A percentile compares a stretch with the other conserved stretches of the same genome.
phyloP scores from a whole-genome alignment of 306 rosid genomes.

The Arachis hypogaea region DNA sequence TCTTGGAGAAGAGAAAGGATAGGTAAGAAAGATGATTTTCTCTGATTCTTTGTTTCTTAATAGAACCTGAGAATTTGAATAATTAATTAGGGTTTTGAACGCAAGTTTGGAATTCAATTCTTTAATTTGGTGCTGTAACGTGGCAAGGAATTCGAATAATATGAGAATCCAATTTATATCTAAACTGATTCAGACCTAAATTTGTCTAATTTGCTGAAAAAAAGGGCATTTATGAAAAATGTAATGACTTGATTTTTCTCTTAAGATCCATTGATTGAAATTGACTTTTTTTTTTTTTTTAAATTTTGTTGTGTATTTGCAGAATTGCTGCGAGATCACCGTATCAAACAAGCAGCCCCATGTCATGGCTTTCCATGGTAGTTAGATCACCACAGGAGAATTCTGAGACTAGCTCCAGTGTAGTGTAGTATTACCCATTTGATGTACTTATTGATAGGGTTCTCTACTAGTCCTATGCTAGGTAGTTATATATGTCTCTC shows the following conservation, averaged over 20 bases:
- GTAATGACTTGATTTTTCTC: no score
- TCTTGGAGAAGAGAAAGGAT: slow-evolving; percentile 81
- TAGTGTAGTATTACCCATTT: slow-evolving; percentile 13
- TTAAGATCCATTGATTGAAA: slow-evolving; percentile 5
- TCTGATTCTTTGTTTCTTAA: neutral
- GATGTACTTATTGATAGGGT: neutral
- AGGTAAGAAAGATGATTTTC: slow-evolving; percentile 50
- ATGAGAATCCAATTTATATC: no score
- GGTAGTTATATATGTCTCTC: neutral
- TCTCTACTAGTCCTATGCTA: slow-evolving; percentile 16
- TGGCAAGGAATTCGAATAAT: no score
- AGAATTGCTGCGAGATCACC: slow-evolving; percentile 70
- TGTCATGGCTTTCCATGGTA: slow-evolving; percentile 75
- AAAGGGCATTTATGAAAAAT: no score
- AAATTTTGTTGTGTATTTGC: slow-evolving; percentile 23
- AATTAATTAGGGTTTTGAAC: no score
- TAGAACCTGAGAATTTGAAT: no score
- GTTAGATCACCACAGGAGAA: slow-evolving; percentile 49
- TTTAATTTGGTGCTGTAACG: no score
- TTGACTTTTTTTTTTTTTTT: neutral
- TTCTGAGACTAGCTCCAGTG: slow-evolving; percentile 42
- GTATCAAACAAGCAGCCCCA: slow-evolving; percentile 54
- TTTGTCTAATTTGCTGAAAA: no score
- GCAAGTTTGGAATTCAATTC: no score
- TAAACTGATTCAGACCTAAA: no score